Percentiles rank a stretch among this genome's conserved stretches.
These are phyloP conservation scores for Yamadazyma takamatsuzukensis DNA, from an alignment of 805 yeast genomes.

Conservation along the genomic window DNA sequence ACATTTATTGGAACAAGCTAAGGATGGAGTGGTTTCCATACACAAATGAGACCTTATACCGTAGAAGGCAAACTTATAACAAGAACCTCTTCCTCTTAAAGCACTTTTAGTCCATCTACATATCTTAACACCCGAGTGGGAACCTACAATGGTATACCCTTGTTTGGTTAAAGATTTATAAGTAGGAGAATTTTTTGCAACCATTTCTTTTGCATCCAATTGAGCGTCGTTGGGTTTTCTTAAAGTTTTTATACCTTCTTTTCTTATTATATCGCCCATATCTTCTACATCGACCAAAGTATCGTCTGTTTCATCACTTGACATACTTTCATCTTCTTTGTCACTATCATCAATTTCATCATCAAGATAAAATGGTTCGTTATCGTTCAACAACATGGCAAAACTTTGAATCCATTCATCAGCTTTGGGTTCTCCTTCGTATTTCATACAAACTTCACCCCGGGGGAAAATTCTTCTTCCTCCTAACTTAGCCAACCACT, in stretches of 20 bases:
- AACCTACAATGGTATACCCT: slow-evolving; percentile 89
- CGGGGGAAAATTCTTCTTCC: slow-evolving; percentile 80
- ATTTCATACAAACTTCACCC: slow-evolving; percentile 80
- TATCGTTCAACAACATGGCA: slow-evolving; percentile 59
- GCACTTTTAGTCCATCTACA: slow-evolving; percentile 97
- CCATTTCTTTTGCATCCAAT: slow-evolving; percentile 66
- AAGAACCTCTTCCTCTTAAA: slow-evolving; percentile 87
- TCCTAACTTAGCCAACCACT: slow-evolving; percentile 77
- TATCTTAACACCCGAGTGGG: slow-evolving; percentile 92
- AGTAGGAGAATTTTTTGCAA: slow-evolving; percentile 84
- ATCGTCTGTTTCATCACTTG: slow-evolving; percentile 30
- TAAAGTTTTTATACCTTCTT: slow-evolving; percentile 21
- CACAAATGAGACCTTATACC: slow-evolving; percentile 89
- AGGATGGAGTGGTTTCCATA: slow-evolving; percentile 93
- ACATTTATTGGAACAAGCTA: slow-evolving; percentile 92
- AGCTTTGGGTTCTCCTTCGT: slow-evolving; percentile 55
- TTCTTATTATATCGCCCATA: slow-evolving; percentile 61
- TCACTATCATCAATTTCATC: slow-evolving; percentile 59
- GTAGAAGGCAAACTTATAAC: slow-evolving; percentile 89
- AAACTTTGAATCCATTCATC: slow-evolving; percentile 66
- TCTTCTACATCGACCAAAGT: slow-evolving; percentile 82
- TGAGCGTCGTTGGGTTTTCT: slow-evolving; percentile 4
- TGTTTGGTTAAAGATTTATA: slow-evolving; percentile 85
- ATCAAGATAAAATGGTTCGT: slow-evolving; percentile 58
- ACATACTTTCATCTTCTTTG: slow-evolving; percentile 35